A percentile compares a stretch with the other conserved stretches of the same genome.
These are phyloP conservation scores for Ascochyta clinopodiicola DNA, from an alignment of 2,329 filamentous ascomycete genomes.

Conservation along the genomic window DNA sequence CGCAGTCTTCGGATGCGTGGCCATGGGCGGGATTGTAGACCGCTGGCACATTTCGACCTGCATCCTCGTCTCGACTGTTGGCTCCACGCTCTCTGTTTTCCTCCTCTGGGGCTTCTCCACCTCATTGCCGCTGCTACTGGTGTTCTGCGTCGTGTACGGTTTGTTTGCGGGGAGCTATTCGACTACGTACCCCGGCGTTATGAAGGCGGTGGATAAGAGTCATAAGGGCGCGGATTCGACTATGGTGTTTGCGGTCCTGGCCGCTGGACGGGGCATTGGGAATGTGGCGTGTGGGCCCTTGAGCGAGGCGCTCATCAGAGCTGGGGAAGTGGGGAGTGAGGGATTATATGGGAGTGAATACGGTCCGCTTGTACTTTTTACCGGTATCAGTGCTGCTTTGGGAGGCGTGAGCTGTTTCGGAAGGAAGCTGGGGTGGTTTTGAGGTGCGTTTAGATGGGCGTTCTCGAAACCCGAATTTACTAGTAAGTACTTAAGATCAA, in stretches of 20 bases:
- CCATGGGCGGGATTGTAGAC: conserved; percentile 51
- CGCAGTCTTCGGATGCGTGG: conserved; percentile 45
- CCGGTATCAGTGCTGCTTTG: conserved; percentile 49
- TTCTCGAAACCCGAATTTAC: no score
- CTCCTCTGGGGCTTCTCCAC: conserved; percentile 57
- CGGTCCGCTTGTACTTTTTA: conserved; percentile 52
- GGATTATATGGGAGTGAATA: conserved; percentile 52
- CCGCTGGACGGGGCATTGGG: conserved; percentile 57
- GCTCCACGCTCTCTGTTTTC: conserved; percentile 51
- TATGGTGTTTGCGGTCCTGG: conserved; percentile 56
- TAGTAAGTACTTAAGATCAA: no score
- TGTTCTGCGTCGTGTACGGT: conserved; percentile 46
- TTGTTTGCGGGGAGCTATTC: conserved; percentile 41
- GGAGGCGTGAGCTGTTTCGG: conserved; percentile 35
- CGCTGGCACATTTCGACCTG: conserved; percentile 51
- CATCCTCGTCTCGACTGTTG: conserved; percentile 51
- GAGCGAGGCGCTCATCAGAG: conserved; percentile 53
- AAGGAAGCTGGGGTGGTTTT: conserved; percentile 23
- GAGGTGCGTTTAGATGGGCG: not conserved
- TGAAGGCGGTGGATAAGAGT: conserved; percentile 28
- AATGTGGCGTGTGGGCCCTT: conserved; percentile 58
- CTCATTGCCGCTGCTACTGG: conserved; percentile 42
- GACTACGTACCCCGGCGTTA: conserved; percentile 36
- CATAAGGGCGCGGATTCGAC: conserved; percentile 38
- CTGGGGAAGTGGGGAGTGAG: conserved; percentile 16